Evolutionary conservation across 805 yeast genomes (phyloP).

Genomic region (Wickerhamomyces bisporus): DNA sequence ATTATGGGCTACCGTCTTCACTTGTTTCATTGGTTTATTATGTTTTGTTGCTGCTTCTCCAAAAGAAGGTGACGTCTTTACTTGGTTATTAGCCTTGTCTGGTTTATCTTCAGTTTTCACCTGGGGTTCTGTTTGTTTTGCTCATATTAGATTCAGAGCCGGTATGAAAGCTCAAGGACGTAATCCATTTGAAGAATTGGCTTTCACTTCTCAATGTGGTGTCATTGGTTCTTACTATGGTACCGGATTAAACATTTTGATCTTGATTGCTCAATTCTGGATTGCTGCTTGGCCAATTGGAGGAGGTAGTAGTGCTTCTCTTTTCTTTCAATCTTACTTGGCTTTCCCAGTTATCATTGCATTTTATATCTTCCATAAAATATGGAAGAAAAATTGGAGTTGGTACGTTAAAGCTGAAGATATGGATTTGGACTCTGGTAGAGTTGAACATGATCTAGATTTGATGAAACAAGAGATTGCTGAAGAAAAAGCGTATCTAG

Average conservation of each 20-base stretch:
- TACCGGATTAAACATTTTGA: slow-evolving; percentile 46
- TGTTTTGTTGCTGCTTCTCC: slow-evolving; percentile 53
- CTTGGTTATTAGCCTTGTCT: slow-evolving; percentile 62
- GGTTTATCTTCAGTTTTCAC: slow-evolving; percentile 59
- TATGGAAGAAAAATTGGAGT: slow-evolving; percentile 36
- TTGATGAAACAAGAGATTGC: slow-evolving; percentile 46
- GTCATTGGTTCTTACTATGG: slow-evolving; percentile 65
- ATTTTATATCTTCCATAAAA: slow-evolving; percentile 35
- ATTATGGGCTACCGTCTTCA: slow-evolving; percentile 45
- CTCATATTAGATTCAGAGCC: slow-evolving; percentile 59
- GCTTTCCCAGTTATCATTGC: slow-evolving; percentile 36
- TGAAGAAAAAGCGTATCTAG: background rate
- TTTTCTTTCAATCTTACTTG: slow-evolving; percentile 35
- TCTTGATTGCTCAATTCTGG: slow-evolving; percentile 78
- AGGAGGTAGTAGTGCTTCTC: slow-evolving; percentile 20
- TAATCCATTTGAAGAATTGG: slow-evolving; percentile 51
- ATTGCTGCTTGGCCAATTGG: slow-evolving; percentile 58
- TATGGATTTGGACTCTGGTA: slow-evolving; percentile 59
- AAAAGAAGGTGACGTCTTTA: slow-evolving; percentile 49
- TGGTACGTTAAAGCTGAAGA: slow-evolving; percentile 38
- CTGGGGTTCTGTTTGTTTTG: slow-evolving; percentile 55
- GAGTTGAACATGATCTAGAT: slow-evolving; percentile 56
- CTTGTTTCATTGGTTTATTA: slow-evolving; percentile 50
- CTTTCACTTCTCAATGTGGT: slow-evolving; percentile 65
- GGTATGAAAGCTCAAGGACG: slow-evolving; percentile 66